These are phyloP conservation scores for Odontarrhena argentea DNA, from an alignment of 345 rosid genomes.

Conservation along the genomic window DNA sequence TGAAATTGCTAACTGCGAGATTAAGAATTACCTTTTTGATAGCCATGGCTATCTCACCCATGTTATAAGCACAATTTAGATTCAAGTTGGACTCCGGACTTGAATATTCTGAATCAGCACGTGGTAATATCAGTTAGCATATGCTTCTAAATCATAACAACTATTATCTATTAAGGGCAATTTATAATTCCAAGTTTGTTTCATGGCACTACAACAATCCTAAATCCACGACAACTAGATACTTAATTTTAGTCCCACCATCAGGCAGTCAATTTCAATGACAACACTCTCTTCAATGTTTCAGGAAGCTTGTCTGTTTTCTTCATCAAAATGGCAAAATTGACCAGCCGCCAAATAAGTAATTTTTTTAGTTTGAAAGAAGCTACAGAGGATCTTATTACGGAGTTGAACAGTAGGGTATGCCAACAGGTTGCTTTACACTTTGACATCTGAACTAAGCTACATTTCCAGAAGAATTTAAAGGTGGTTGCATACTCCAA, in stretches of 20 bases:
- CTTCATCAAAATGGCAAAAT: slow-evolving; percentile 3
- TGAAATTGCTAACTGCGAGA: slow-evolving; percentile 11
- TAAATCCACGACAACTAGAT: slow-evolving; percentile 16
- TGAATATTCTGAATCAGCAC: slow-evolving; percentile 60
- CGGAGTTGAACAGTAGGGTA: slow-evolving; percentile 6
- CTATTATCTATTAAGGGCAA: slow-evolving; percentile 13
- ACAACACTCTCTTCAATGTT: neutral
- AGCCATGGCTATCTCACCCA: slow-evolving; percentile 97
- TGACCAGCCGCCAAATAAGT: slow-evolving; percentile 10
- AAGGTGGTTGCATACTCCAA: slow-evolving; percentile 13
- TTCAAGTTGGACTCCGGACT: slow-evolving; percentile 92
- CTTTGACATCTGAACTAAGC: slow-evolving; percentile 18
- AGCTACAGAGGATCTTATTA: neutral
- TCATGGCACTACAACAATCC: slow-evolving; percentile 18
- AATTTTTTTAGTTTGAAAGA: neutral
- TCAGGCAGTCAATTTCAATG: slow-evolving; percentile 5
- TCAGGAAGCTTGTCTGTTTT: slow-evolving; percentile 12
- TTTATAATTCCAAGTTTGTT: slow-evolving; percentile 16
- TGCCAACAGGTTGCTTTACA: slow-evolving; percentile 7
- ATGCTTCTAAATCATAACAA: slow-evolving; percentile 22
- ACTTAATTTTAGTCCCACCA: slow-evolving; percentile 3
- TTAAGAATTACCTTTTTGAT: slow-evolving; percentile 68
- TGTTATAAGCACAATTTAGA: slow-evolving; percentile 71
- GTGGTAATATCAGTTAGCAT: slow-evolving; percentile 28
- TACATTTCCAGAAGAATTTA: slow-evolving; percentile 4